Percentiles rank a stretch among this genome's conserved stretches.
Conservation (phyloP, 495 filamentous ascomycete genomes). For the Talaromyces stipitatus region DNA sequence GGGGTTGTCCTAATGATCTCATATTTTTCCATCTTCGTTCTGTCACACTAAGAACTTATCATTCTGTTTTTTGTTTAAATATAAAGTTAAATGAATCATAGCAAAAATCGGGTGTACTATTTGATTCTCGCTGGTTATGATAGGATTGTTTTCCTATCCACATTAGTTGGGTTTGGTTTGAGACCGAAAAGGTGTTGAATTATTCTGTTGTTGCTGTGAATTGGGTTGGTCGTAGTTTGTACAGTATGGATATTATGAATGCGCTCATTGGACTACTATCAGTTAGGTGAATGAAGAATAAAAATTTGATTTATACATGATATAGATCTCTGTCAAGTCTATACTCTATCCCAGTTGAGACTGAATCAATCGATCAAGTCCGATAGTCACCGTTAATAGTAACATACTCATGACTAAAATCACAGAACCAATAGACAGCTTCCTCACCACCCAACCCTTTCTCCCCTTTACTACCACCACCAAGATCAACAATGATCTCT, state of each 20-base stretch:
- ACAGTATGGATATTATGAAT: neutral
- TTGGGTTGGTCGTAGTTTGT: neutral
- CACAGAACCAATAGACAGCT: slow-evolving; percentile 89
- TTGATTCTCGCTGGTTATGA: neutral
- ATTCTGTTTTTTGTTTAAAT: neutral
- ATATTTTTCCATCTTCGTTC: neutral
- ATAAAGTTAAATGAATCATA: neutral
- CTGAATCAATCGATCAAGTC: slow-evolving; percentile 38
- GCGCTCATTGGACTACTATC: no score
- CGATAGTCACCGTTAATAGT: slow-evolving; percentile 92
- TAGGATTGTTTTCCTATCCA: neutral
- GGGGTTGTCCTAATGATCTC: slow-evolving; percentile 1
- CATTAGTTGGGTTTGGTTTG: neutral
- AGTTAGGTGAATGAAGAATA: no score
- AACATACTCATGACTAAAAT: slow-evolving; percentile 96
- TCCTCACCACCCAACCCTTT: slow-evolving; percentile 60
- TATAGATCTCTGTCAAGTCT: no score
- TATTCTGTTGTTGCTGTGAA: neutral
- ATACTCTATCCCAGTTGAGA: neutral
- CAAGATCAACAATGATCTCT: slow-evolving; percentile 67
- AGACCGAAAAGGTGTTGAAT: neutral
- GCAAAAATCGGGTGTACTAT: no score
- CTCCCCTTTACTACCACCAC: slow-evolving; percentile 36
- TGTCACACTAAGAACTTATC: neutral
- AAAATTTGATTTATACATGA: no score